phyloP scores from a whole-genome alignment of 2,329 filamentous ascomycete genomes.

The Cytospora schulzeri region DNA sequence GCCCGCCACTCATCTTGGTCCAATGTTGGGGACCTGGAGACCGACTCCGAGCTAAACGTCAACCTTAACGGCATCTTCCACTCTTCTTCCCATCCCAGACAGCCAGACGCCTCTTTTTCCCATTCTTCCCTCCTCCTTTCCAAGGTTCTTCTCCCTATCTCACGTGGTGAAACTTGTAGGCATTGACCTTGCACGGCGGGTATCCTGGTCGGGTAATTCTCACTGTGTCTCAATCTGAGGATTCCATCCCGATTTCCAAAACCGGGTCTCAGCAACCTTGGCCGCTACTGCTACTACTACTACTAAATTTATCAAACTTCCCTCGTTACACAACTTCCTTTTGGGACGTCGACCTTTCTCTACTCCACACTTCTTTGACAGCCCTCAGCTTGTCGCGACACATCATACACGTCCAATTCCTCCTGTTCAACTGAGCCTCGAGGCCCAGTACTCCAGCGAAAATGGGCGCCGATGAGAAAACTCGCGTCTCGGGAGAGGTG shows the following conservation, averaged over 20 bases:
- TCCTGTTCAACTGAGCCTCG: not conserved
- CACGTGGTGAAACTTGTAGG: not conserved
- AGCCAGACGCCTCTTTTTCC: not conserved
- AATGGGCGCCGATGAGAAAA: constrained; percentile 77
- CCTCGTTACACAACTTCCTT: constrained; percentile 26
- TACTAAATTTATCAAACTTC: constrained; percentile 7
- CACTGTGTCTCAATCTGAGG: constrained; percentile 12
- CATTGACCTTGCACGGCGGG: constrained; percentile 16
- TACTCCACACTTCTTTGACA: not conserved
- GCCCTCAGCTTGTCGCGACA: constrained; percentile 10
- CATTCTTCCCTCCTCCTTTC: constrained; percentile 2
- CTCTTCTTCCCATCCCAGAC: not conserved
- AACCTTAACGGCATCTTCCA: constrained; percentile 18
- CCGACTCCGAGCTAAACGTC: constrained; percentile 10
- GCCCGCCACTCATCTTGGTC: constrained; percentile 3
- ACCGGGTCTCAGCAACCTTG: constrained; percentile 10
- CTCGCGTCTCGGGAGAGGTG: constrained; percentile 77
- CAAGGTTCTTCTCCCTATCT: not conserved
- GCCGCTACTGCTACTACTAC: not conserved
- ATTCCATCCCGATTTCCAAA: not conserved
- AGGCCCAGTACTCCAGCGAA: constrained; percentile 32
- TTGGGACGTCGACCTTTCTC: constrained; percentile 7
- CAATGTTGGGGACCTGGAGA: not conserved
- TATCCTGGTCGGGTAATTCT: constrained; percentile 5
- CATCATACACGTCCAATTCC: not conserved